These are phyloP conservation scores for Berberis thunbergii DNA, from an alignment of 164 flowering plant genomes.

Conservation along the genomic window DNA sequence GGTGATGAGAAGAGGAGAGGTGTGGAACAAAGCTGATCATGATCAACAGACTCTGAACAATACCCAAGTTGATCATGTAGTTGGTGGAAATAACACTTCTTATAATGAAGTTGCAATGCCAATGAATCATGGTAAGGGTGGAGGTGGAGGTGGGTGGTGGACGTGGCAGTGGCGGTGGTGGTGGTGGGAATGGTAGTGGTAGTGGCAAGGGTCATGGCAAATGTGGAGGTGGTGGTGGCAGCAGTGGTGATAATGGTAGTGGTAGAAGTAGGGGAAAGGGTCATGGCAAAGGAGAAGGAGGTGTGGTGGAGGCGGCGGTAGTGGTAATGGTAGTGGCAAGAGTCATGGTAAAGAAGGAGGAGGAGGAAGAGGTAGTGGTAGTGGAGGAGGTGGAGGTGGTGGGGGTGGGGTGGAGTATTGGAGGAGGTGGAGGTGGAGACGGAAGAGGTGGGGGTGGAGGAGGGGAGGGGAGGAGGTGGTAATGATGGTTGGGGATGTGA, in stretches of 20 bases:
- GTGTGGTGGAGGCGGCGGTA: neutral
- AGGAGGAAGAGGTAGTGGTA: slow-evolving; percentile 1
- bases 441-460: neutral
- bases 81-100: neutral
- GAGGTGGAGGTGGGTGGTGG: slow-evolving; percentile 3
- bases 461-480: neutral
- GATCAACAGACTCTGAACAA: neutral
- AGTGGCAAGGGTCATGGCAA: neutral
- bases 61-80: neutral
- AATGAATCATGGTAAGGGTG: neutral
- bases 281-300: neutral
- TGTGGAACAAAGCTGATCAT: neutral
- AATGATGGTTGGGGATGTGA: no score
- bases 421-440: no score
- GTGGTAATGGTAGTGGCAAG: neutral
- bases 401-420: no score
- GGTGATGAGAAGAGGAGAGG: neutral
- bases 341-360: no score
- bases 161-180: neutral
- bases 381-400: slow-evolving; percentile 2
- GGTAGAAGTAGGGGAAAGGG: slow-evolving; percentile 1
- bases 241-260: neutral
- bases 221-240: neutral
- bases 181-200: neutral
- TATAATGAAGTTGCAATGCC: neutral